Percentiles rank a stretch among this genome's conserved stretches.
Evolutionary conservation across 345 rosid genomes (phyloP).

Genomic region (Camelina hispida): DNA sequence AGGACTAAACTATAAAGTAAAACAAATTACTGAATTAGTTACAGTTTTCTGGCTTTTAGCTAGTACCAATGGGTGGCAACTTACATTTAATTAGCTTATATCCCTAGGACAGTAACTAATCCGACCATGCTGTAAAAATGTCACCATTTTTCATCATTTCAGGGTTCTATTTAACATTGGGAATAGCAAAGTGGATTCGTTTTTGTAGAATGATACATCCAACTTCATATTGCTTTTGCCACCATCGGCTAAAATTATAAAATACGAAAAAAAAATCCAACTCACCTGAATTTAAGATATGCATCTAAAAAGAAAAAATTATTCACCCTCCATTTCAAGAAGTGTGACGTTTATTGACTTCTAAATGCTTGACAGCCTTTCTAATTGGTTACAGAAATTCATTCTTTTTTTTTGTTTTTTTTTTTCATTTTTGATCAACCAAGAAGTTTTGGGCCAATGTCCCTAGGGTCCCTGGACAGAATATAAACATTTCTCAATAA

Average conservation of each 20-base stretch:
- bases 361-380: not conserved
- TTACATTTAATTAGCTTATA: slow-evolving; percentile 9
- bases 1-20: not conserved
- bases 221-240: slow-evolving; percentile 19
- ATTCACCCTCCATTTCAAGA: not conserved
- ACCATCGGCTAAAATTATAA: slow-evolving; percentile 12
- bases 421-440: not conserved
- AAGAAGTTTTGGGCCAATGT: no score
- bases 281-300: not conserved
- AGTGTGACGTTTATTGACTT: not conserved
- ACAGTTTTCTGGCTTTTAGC: slow-evolving; percentile 12
- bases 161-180: slow-evolving; percentile 1
- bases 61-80: slow-evolving; percentile 15
- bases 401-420: not conserved
- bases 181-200: not conserved
- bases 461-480: no score
- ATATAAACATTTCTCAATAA: no score
- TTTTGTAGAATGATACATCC: slow-evolving; percentile 19
- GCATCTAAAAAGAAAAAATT: not conserved
- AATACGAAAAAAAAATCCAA: slow-evolving; percentile 3
- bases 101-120: slow-evolving; percentile 21
- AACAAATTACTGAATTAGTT: not conserved
- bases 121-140: slow-evolving; percentile 15
- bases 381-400: not conserved
- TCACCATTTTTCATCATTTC: slow-evolving; percentile 23